phyloP scores from a whole-genome alignment of 371 early-diverging fungal species.

The Apophysomyces ossiformis region DNA sequence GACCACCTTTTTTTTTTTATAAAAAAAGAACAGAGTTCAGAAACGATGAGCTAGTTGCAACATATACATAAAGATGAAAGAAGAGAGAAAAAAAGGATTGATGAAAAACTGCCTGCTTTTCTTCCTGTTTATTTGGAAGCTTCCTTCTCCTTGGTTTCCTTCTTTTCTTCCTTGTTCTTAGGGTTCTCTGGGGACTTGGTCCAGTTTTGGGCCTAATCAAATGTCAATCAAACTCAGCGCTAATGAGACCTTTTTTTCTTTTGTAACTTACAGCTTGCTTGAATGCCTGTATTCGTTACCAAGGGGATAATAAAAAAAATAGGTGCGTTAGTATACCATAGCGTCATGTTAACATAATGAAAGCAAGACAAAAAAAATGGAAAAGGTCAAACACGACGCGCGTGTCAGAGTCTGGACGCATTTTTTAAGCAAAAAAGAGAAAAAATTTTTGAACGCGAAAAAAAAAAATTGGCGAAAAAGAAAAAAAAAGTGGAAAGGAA shows the following conservation, averaged over 20 bases:
- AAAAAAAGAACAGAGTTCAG: conserved; percentile 7
- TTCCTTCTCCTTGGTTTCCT: conserved; percentile 17
- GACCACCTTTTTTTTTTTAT: conserved; percentile 1
- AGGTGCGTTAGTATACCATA: neutral
- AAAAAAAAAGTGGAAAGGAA: neutral
- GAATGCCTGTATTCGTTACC: conserved; percentile 37
- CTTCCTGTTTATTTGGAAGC: conserved; percentile 16
- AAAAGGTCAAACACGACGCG: conserved; percentile 8
- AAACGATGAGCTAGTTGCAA: conserved; percentile 11
- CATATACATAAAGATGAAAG: neutral
- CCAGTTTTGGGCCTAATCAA: conserved; percentile 50
- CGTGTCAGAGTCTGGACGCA: neutral
- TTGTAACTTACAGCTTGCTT: conserved; percentile 44
- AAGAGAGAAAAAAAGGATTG: neutral
- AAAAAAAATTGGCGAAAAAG: conserved; percentile 12
- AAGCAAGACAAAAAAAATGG: conserved; percentile 18
- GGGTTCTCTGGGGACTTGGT: conserved; percentile 46
- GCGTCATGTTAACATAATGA: neutral
- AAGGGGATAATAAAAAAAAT: conserved; percentile 6
- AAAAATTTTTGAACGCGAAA: conserved; percentile 11
- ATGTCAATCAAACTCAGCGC: conserved; percentile 8
- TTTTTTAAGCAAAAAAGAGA: no score
- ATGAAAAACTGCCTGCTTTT: neutral
- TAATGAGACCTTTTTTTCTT: neutral
- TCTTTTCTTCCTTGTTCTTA: conserved; percentile 39